phyloP scores from a whole-genome alignment of 257 asterid genomes.

The Solanum pinnatisectum region DNA sequence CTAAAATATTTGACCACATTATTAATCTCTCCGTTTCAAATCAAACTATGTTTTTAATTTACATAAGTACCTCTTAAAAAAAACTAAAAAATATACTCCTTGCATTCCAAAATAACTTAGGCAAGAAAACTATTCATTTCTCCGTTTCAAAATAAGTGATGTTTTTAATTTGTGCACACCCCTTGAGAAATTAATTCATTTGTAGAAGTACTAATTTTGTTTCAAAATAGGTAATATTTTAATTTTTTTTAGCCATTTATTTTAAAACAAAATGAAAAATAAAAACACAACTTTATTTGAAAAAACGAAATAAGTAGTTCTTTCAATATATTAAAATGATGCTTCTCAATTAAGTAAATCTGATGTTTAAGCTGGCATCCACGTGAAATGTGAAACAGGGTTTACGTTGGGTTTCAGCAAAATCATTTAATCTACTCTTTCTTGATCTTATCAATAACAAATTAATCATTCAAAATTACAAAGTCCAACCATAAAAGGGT shows the following conservation, averaged over 20 bases:
- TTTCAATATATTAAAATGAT: background rate
- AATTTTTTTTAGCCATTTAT: too few species aligned
- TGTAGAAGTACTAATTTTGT: too few species aligned
- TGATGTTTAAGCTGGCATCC: background rate
- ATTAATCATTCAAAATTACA: background rate
- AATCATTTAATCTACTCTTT: background rate
- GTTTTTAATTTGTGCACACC: background rate
- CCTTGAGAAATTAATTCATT: background rate
- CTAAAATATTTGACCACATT: background rate
- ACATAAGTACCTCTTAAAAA: too few species aligned
- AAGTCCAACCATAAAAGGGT: background rate
- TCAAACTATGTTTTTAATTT: too few species aligned
- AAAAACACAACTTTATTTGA: background rate
- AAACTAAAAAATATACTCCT: too few species aligned
- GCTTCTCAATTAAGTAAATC: background rate
- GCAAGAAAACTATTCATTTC: too few species aligned
- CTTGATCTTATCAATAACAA: background rate
- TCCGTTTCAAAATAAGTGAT: too few species aligned
- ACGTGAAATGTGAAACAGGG: background rate
- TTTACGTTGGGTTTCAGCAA: background rate
- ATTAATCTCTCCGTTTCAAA: background rate
- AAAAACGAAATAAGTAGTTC: background rate
- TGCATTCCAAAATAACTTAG: too few species aligned
- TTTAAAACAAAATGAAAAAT: too few species aligned
- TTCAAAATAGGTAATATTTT: too few species aligned